A percentile compares a stretch with the other conserved stretches of the same genome.
Conservation (phyloP, 306 rosid species). For the Senna siamea region DNA sequence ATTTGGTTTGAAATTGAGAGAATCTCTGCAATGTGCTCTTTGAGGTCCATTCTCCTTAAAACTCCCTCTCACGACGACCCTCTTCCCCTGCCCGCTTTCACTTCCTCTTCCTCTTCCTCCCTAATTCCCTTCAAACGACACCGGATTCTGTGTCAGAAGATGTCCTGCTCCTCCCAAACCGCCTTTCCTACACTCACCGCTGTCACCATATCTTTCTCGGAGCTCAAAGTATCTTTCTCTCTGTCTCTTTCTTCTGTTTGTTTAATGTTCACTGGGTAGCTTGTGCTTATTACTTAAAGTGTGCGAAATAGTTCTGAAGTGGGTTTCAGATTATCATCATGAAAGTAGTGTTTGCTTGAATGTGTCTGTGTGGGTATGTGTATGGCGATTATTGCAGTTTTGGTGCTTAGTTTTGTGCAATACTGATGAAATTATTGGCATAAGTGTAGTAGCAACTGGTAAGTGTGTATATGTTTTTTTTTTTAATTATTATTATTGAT, state of each 20-base stretch:
- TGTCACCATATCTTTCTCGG: slow-evolving; percentile 68
- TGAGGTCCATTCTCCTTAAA: background rate
- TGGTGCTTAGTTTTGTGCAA: slow-evolving; percentile 24
- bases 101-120: slow-evolving; percentile 36
- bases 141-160: slow-evolving; percentile 39
- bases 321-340: background rate
- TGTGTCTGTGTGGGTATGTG: background rate
- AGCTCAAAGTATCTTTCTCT: slow-evolving; percentile 59
- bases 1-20: slow-evolving; percentile 19
- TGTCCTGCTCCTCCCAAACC: slow-evolving; percentile 51
- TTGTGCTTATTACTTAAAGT: background rate
- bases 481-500: slow-evolving; percentile 8
- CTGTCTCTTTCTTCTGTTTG: background rate
- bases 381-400: background rate
- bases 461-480: background rate
- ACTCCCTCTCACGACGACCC: slow-evolving; percentile 7
- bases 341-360: slow-evolving; percentile 10
- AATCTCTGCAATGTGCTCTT: background rate
- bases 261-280: background rate
- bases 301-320: slow-evolving; percentile 6
- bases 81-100: slow-evolving; percentile 31
- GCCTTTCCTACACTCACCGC: slow-evolving; percentile 56
- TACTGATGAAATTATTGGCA: background rate
- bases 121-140: slow-evolving; percentile 27
- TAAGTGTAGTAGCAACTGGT: background rate